These are phyloP conservation scores for Xenoacremonium recifei DNA, from an alignment of 2,329 filamentous ascomycete species.

Conservation along the genomic window DNA sequence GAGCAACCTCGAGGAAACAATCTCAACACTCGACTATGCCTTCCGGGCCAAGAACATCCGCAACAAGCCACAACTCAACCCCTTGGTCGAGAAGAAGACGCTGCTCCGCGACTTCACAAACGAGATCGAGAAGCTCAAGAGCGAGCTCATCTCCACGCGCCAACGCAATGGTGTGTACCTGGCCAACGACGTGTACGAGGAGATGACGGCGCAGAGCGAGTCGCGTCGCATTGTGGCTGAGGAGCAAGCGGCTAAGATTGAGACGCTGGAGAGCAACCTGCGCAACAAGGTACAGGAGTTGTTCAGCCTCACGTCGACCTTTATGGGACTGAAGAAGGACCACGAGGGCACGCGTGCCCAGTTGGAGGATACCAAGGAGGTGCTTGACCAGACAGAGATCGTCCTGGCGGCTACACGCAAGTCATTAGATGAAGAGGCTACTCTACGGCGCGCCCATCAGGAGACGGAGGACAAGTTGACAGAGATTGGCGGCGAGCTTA, in stretches of 20 bases:
- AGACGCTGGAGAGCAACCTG: conserved; percentile 86
- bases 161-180: conserved; percentile 95
- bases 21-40: conserved; percentile 95
- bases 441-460: conserved; percentile 79
- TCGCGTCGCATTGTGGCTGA: conserved; percentile 87
- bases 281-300: conserved; percentile 93
- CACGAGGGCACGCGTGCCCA: conserved; percentile 72
- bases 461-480: conserved; percentile 77
- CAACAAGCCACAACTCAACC: conserved; percentile 95
- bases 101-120: conserved; percentile 83
- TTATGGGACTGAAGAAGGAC: conserved; percentile 86
- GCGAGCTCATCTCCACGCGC: conserved; percentile 86
- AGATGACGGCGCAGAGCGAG: conserved; percentile 89
- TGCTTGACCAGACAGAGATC: conserved; percentile 85
- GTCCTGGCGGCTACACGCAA: conserved; percentile 76
- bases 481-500: conserved; percentile 69
- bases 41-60: conserved; percentile 98
- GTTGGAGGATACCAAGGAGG: conserved; percentile 75
- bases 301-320: conserved; percentile 79
- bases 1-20: conserved; percentile 95
- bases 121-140: conserved; percentile 93
- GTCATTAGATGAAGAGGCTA: conserved; percentile 74
- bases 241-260: conserved; percentile 88
- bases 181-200: conserved; percentile 83
- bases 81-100: conserved; percentile 88